phyloP scores from a whole-genome alignment of 2,329 filamentous ascomycete species.

The Neonectria coccinea region DNA sequence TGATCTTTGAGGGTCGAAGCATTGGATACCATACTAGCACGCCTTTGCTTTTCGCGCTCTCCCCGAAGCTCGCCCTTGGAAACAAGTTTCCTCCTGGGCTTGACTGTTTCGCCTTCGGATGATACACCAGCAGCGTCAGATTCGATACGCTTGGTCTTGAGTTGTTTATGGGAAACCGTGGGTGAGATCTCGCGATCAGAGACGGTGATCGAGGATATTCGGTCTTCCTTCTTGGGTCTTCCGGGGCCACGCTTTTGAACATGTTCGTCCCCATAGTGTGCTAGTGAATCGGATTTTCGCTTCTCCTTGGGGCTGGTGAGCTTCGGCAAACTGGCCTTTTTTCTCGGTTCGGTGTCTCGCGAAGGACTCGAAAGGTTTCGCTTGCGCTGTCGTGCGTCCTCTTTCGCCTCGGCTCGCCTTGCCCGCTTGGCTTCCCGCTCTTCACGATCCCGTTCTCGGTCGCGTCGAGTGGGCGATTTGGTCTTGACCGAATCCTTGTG shows the following conservation, averaged over 20 bases:
- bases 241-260: constrained; percentile 64
- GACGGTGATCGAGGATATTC: constrained; percentile 58
- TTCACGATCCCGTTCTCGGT: constrained; percentile 56
- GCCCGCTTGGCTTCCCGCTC: constrained; percentile 57
- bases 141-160: constrained; percentile 65
- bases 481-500: constrained; percentile 62
- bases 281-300: constrained; percentile 57
- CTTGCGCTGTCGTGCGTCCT: constrained; percentile 59
- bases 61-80: constrained; percentile 72
- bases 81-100: constrained; percentile 72
- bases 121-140: constrained; percentile 64
- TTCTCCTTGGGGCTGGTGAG: constrained; percentile 63
- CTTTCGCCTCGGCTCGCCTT: constrained; percentile 58
- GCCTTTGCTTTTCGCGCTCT: constrained; percentile 68
- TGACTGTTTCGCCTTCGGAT: constrained; percentile 68
- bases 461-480: constrained; percentile 62
- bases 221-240: constrained; percentile 67
- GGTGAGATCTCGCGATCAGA: constrained; percentile 68
- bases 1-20: constrained; percentile 64
- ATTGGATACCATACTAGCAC: constrained; percentile 68
- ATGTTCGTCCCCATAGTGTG: constrained; percentile 60
- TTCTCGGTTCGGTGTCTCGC: constrained; percentile 58
- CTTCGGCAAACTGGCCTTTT: constrained; percentile 54
- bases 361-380: constrained; percentile 63
- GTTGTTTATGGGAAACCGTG: constrained; percentile 58